Conservation (phyloP, 176 grass and related monocot genomes). For the Oryza brachyantha region DNA sequence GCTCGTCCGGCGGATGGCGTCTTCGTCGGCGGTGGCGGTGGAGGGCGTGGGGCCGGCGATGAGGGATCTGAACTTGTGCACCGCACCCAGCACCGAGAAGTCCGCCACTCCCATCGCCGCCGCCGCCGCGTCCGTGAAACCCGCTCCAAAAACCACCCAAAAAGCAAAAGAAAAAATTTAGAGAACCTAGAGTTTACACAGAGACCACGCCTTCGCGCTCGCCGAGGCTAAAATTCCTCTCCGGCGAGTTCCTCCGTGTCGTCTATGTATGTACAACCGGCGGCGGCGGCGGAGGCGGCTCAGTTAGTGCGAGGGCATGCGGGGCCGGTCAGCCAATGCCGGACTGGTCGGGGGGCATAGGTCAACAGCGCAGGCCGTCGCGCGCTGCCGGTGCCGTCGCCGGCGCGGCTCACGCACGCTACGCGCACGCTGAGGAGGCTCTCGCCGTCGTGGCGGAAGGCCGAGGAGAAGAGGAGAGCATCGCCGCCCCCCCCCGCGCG, state of each 20-base stretch:
- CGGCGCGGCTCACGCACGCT: background rate
- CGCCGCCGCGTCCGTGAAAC: slow-evolving; percentile 14
- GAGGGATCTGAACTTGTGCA: slow-evolving; percentile 69
- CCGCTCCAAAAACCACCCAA: background rate
- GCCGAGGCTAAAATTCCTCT: slow-evolving; percentile 61
- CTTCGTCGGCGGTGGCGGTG: background rate
- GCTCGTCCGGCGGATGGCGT: background rate
- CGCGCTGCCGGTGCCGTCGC: too few relatives aligned
- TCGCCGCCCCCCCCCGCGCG: slow-evolving; percentile 9
- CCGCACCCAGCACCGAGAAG: slow-evolving; percentile 53
- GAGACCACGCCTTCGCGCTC: background rate
- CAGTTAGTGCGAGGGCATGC: slow-evolving; percentile 39
- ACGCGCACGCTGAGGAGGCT: background rate
- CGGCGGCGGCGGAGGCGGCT: slow-evolving; percentile 6
- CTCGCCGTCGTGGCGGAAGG: too few relatives aligned
- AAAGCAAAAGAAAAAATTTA: too few relatives aligned
- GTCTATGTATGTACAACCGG: slow-evolving; percentile 27
- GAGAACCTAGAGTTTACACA: background rate
- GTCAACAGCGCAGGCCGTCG: slow-evolving; percentile 35
- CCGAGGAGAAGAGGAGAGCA: background rate
- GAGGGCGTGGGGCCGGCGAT: slow-evolving; percentile 30
- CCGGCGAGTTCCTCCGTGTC: too few relatives aligned
- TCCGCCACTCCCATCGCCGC: slow-evolving; percentile 66
- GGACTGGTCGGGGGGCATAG: slow-evolving; percentile 51
- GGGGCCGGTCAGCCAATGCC: slow-evolving; percentile 49